Evolutionary conservation across 2,329 filamentous ascomycete species (phyloP).

Genomic region (Aureobasidium sp.): DNA sequence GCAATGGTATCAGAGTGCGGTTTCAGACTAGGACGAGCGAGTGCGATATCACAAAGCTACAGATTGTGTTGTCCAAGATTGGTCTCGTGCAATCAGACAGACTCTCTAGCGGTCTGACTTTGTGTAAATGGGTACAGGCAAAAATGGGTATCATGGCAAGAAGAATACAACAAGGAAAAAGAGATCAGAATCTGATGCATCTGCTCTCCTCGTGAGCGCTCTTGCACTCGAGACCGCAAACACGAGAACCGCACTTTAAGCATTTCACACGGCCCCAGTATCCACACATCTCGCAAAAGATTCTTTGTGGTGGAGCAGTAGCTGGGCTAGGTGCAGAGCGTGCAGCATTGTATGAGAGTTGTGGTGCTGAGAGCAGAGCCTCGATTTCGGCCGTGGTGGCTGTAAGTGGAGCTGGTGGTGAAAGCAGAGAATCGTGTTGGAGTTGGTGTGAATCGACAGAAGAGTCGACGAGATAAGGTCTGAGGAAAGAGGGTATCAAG

Average conservation of each 20-base stretch:
- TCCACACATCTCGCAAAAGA: slow-evolving; percentile 71
- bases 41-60: background rate
- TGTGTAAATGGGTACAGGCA: background rate
- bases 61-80: background rate
- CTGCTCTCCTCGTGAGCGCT: slow-evolving; percentile 64
- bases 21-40: background rate
- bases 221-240: slow-evolving; percentile 70
- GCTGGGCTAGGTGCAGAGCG: slow-evolving; percentile 32
- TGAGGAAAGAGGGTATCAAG: background rate
- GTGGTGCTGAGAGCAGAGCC: slow-evolving; percentile 53
- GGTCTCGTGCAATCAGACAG: background rate
- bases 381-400: slow-evolving; percentile 46
- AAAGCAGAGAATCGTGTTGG: slow-evolving; percentile 10
- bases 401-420: slow-evolving; percentile 19
- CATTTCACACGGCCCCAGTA: slow-evolving; percentile 73
- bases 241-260: slow-evolving; percentile 65
- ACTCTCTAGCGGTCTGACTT: background rate
- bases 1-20: background rate
- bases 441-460: background rate
- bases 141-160: slow-evolving; percentile 4
- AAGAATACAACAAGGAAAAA: background rate
- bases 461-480: slow-evolving; percentile 17
- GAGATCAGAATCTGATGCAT: slow-evolving; percentile 44
- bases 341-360: slow-evolving; percentile 60
- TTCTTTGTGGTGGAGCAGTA: slow-evolving; percentile 43